A percentile compares a stretch with the other conserved stretches of the same genome.
These are phyloP conservation scores for Erythrobasidium yunnanense DNA, from an alignment of 768 basidiomycete species.

Conservation along the genomic window DNA sequence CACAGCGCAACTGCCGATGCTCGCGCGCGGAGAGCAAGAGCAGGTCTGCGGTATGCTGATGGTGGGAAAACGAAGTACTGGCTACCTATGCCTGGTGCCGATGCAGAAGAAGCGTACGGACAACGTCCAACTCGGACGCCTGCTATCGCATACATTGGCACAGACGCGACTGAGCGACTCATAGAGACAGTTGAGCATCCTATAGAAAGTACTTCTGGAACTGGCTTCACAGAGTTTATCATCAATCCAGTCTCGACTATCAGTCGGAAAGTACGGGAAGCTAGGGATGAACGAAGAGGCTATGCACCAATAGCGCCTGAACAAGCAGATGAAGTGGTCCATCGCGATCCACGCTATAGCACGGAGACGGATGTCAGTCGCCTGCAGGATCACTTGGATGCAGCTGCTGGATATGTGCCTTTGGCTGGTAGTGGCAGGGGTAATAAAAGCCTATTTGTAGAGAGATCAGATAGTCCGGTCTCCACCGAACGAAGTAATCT, in stretches of 20 bases:
- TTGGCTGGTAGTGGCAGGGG: neutral
- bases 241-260: constrained; percentile 42
- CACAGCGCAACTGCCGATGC: constrained; percentile 65
- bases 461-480: constrained; percentile 22
- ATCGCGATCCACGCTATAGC: constrained; percentile 41
- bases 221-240: constrained; percentile 28
- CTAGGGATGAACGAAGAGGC: constrained; percentile 49
- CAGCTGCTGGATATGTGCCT: constrained; percentile 37
- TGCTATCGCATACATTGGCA: neutral
- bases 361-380: constrained; percentile 41
- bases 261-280: constrained; percentile 39
- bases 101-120: constrained; percentile 25
- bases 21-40: constrained; percentile 72
- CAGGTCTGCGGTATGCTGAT: constrained; percentile 78
- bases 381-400: constrained; percentile 38
- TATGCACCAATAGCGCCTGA: constrained; percentile 62
- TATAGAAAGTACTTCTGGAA: constrained; percentile 42
- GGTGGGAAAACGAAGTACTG: constrained; percentile 94
- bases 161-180: neutral
- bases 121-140: constrained; percentile 14
- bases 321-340: constrained; percentile 57
- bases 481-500: constrained; percentile 47
- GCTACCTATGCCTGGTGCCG: constrained; percentile 57
- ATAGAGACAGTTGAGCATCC: constrained; percentile 40
- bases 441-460: constrained; percentile 41